These are phyloP conservation scores for Plasmodium berghei DNA, from an alignment of 169 alveolate genomes.

Conservation along the genomic window DNA sequence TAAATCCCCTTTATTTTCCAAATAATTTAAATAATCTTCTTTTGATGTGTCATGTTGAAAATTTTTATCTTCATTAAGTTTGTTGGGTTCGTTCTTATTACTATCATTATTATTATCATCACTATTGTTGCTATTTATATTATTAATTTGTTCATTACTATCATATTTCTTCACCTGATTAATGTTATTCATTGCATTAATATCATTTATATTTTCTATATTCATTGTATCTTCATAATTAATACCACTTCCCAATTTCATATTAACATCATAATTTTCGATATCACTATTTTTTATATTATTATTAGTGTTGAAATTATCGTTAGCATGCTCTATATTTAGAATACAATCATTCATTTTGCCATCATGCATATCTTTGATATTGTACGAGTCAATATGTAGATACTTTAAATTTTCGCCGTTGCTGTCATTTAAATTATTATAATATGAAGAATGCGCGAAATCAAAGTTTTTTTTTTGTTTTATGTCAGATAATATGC, in stretches of 20 bases:
- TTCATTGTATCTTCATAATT: background rate
- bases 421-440: background rate
- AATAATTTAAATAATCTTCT: background rate
- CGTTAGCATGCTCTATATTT: background rate
- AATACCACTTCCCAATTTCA: background rate
- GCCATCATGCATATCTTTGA: constrained; percentile 9
- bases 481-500: constrained; percentile 4
- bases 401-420: background rate
- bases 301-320: constrained; percentile 1
- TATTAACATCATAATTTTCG: constrained; percentile 7
- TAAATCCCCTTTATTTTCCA: constrained; percentile 2
- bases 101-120: too few species aligned
- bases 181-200: background rate
- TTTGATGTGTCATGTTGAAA: too few species aligned
- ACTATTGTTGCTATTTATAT: too few species aligned
- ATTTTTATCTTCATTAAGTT: too few species aligned
- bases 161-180: constrained; percentile 24
- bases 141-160: background rate
- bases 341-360: constrained; percentile 10
- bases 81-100: too few species aligned
- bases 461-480: background rate
- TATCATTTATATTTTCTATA: background rate
- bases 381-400: background rate
- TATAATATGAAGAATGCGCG: background rate
- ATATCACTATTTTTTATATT: background rate